Percentiles rank a stretch among this genome's conserved stretches.
phyloP scores from a whole-genome alignment of 306 rosid species.

The Cucumis cinereus region DNA sequence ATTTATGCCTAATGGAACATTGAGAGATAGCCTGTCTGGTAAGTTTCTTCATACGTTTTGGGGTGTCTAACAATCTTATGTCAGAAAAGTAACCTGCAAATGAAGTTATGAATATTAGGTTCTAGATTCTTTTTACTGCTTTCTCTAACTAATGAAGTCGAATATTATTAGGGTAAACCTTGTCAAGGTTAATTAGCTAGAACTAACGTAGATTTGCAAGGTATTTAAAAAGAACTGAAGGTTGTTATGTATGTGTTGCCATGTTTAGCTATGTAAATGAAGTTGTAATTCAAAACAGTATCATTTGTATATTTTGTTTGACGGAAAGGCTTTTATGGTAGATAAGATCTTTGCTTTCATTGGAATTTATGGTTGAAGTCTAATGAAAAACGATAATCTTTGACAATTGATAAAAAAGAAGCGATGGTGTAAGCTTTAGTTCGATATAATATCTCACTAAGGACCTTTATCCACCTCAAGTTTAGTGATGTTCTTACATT shows the following conservation, averaged over 20 bases:
- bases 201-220: background rate
- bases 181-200: background rate
- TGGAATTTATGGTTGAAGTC: background rate
- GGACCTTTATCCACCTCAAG: background rate
- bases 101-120: background rate
- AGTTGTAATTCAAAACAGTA: background rate
- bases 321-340: background rate
- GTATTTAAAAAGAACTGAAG: background rate
- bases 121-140: background rate
- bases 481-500: background rate
- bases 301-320: background rate
- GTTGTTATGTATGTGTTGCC: background rate
- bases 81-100: background rate
- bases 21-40: slow-evolving; percentile 75
- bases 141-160: background rate
- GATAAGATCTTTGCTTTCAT: background rate
- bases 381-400: background rate
- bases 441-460: background rate
- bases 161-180: background rate
- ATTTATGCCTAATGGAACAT: slow-evolving; percentile 72
- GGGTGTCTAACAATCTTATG: background rate
- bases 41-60: background rate
- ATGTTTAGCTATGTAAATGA: background rate
- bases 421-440: background rate
- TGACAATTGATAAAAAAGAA: background rate